Evolutionary conservation across 2,329 filamentous ascomycete genomes (phyloP), one percentile per base, ranked within the genome.

Genomic region (Westerdykella sp.): DNA sequence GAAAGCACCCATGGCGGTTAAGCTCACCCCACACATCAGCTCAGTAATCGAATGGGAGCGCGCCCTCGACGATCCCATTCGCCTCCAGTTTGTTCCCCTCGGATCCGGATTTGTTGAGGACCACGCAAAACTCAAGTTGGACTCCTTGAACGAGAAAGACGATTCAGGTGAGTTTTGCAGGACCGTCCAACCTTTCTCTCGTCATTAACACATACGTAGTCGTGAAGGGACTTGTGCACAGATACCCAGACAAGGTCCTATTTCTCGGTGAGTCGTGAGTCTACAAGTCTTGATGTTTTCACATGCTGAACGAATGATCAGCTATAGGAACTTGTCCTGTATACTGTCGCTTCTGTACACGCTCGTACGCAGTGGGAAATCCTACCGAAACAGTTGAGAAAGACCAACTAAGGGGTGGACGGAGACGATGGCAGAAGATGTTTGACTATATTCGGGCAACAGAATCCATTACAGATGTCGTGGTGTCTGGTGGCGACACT

Each of bases 191-290:
- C 25, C 7, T 21, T 25, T n/a, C 2, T n/a, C 37, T 28, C 21
- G n/a, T 7, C n/a, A 32, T 40, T 31, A 25, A 53, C 31, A 11
- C 6, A 13, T 10, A 3, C 12, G 9, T 37, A 61, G 55, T 77
- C 0, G 76, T 81, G 2, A 65, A 70, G 13, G 78, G 77, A 0
- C 60, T 83, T 2, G 77, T 83, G 2, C 79, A 83, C 57, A 71
- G 80, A n/a, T 84, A 84, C 56, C 74, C 74, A 0, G 78, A 82
- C 46, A 81, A 80, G 59, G 79, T 75, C 2, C 60, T 84, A 5
- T 81, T 84, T 42, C 64, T 83, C 23, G 73, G 79, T 81, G 62
- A 59, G 71, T 53, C 18, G 4, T 32, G 12, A 43, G 11, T 10
- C 22, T 21, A 7, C 15, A 16, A 9, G 3, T 15, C 15, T 30